Conservation (phyloP, 345 rosid species). For the Raphanus sativus region DNA sequence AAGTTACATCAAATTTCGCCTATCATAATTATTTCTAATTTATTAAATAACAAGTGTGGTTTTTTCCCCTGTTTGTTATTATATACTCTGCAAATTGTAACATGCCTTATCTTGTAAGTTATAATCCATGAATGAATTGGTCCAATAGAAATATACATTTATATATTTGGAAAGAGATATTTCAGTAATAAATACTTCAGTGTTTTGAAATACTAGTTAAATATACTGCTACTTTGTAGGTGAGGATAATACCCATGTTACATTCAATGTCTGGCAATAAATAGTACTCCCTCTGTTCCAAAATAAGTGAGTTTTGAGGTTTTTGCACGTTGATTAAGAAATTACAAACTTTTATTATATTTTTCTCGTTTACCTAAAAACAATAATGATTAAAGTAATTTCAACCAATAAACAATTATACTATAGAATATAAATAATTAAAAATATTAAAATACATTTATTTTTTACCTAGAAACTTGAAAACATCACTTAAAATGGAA, state of each 20-base stretch:
- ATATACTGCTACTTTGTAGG: neutral
- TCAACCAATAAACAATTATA: too few species aligned
- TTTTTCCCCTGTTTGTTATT: neutral
- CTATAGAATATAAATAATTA: too few species aligned
- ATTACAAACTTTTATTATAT: too few species aligned
- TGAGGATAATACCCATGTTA: neutral
- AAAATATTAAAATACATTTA: too few species aligned
- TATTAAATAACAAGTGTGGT: neutral
- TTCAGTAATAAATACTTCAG: neutral
- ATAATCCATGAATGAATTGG: constrained; percentile 26
- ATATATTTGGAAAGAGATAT: neutral
- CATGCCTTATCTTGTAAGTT: constrained; percentile 15
- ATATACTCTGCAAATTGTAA: constrained; percentile 8
- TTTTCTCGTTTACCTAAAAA: too few species aligned
- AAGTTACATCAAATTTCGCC: neutral
- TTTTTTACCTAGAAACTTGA: too few species aligned
- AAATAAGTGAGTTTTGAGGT: too few species aligned
- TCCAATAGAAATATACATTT: constrained; percentile 12
- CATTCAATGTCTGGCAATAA: neutral
- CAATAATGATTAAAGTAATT: too few species aligned
- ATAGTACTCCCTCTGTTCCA: too few species aligned
- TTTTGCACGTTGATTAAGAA: too few species aligned
- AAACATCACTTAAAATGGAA: too few species aligned
- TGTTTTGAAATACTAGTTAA: neutral
- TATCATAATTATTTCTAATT: neutral